Conservation (phyloP, 2,329 filamentous ascomycete genomes). For the Ophiosphaerella narmari region DNA sequence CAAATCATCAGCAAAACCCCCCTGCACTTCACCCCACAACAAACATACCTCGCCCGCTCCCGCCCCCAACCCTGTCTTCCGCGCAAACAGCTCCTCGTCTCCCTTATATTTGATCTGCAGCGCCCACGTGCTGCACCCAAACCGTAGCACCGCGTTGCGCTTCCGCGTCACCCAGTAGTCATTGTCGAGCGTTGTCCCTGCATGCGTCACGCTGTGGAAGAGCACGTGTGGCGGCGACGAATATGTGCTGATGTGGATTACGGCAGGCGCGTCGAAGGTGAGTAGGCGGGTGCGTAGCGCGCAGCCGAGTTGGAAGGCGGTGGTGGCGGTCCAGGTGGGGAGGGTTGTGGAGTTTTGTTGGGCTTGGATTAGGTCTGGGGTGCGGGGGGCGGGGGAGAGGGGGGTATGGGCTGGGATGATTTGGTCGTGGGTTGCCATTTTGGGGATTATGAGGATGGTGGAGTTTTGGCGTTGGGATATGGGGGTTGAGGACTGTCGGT, state of each 20-base stretch:
- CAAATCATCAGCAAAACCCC: neutral
- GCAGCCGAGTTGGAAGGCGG: constrained; percentile 66
- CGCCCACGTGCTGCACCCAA: constrained; percentile 70
- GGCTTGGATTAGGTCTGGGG: constrained; percentile 43
- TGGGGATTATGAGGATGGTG: neutral
- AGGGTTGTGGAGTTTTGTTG: constrained; percentile 48
- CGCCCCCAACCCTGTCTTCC: constrained; percentile 63
- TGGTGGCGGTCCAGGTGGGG: constrained; percentile 61
- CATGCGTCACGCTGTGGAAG: constrained; percentile 70
- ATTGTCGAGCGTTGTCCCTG: constrained; percentile 71
- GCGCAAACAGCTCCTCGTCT: constrained; percentile 67
- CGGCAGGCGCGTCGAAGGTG: constrained; percentile 56
- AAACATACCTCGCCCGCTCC: constrained; percentile 50
- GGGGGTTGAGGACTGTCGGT: neutral
- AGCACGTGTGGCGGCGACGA: constrained; percentile 62
- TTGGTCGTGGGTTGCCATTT: constrained; percentile 21
- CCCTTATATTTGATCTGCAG: constrained; percentile 69
- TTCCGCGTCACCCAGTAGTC: constrained; percentile 69
- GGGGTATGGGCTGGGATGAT: constrained; percentile 26
- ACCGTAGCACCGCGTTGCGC: constrained; percentile 72
- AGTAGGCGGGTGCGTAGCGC: constrained; percentile 65
- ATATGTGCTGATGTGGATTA: constrained; percentile 66
- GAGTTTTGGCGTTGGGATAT: too few species aligned
- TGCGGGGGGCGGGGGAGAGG: constrained; percentile 32
- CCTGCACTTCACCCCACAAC: neutral